phyloP scores from a whole-genome alignment of 164 flowering plant genomes.

The Macadamia integrifolia region DNA sequence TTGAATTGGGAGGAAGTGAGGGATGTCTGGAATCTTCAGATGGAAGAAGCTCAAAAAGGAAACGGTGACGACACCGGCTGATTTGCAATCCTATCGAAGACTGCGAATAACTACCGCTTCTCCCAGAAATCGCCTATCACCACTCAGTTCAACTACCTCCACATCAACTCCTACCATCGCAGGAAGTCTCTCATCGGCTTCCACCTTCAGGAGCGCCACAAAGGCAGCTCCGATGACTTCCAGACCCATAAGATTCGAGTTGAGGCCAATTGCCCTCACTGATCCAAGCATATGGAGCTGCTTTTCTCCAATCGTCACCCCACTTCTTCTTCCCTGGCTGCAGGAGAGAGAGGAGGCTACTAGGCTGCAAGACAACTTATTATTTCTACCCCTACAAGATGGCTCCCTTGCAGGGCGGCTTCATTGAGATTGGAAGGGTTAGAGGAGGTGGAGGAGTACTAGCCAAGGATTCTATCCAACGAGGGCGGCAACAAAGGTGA shows the following conservation, averaged over 20 bases:
- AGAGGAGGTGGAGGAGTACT: constrained; percentile 6
- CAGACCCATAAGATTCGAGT: constrained; percentile 53
- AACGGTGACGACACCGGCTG: constrained; percentile 9
- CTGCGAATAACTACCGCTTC: constrained; percentile 12
- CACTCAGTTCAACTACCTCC: constrained; percentile 28
- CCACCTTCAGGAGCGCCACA: constrained; percentile 65
- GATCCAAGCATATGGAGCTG: constrained; percentile 69
- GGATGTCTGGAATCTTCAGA: constrained; percentile 23
- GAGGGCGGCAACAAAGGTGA: neutral
- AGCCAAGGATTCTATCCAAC: constrained; percentile 1
- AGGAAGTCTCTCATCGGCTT: constrained; percentile 30
- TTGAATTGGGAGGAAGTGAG: neutral
- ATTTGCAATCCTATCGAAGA: neutral
- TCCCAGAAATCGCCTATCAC: constrained; percentile 26
- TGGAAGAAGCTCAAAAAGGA: constrained; percentile 26
- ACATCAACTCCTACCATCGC: constrained; percentile 21
- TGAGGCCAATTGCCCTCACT: constrained; percentile 78
- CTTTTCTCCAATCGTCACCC: constrained; percentile 51
- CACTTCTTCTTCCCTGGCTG: constrained; percentile 1
- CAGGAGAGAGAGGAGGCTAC: constrained; percentile 10
- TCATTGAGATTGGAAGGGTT: constrained; percentile 66
- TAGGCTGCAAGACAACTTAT: constrained; percentile 81
- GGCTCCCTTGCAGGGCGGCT: constrained; percentile 75
- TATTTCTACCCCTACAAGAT: constrained; percentile 54
- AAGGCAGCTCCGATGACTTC: constrained; percentile 39